Conservation (phyloP, 306 rosid species). For the Dryas octopetala region DNA sequence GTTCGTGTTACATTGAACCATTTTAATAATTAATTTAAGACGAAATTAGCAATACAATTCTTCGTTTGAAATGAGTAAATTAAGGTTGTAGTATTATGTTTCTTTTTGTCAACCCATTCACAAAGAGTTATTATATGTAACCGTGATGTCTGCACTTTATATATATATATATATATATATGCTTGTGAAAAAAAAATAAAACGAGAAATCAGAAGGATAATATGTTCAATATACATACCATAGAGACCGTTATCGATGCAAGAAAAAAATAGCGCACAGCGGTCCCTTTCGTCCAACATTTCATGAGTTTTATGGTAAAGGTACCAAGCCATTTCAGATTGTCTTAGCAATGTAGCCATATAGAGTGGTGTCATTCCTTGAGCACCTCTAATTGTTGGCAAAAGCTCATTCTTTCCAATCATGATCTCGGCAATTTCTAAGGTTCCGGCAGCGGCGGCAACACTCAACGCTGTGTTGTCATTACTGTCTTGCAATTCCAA, state of each 20-base stretch:
- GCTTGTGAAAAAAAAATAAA: no score
- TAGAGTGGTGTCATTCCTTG: neutral
- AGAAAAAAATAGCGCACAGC: neutral
- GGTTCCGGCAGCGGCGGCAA: constrained; percentile 19
- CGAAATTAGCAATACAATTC: no score
- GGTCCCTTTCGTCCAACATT: neutral
- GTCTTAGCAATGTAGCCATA: constrained; percentile 13
- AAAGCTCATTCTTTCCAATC: neutral
- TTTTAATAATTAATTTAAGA: no score
- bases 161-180: no score
- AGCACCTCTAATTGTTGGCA: neutral
- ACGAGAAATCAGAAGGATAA: no score
- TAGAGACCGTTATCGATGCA: constrained; percentile 7
- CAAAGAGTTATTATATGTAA: no score
- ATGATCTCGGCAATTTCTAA: constrained; percentile 12
- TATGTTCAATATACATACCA: neutral
- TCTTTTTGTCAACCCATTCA: no score
- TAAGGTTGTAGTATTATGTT: no score
- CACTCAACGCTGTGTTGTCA: constrained; percentile 16
- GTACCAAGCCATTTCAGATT: neutral
- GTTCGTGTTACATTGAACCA: no score
- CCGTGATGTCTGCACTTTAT: no score
- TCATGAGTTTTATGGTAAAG: neutral
- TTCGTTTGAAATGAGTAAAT: no score
- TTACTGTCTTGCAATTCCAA: neutral